Evolutionary conservation across 495 filamentous ascomycete species (phyloP), one percentile per base, ranked within the genome.

Genomic region (Pseudotulostoma volvatum): DNA sequence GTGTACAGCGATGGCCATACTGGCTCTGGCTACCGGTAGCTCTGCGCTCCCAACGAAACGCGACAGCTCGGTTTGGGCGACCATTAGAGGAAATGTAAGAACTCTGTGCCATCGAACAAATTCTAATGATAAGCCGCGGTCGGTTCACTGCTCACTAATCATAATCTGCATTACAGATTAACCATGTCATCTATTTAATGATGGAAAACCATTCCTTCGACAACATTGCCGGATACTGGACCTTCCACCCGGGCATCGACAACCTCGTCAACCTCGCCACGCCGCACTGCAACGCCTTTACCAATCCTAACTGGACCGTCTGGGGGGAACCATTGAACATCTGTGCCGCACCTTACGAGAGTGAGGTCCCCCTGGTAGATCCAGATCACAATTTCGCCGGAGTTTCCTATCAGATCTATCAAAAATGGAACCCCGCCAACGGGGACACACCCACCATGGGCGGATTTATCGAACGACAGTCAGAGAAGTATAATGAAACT

Each of bases 131-230:
- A n/a, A n/a, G n/a, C n/a, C n/a, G n/a, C n/a, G n/a, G n/a, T n/a
- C n/a, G n/a, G n/a, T n/a, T n/a, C n/a, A n/a, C n/a, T n/a, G n/a
- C n/a, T n/a, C n/a, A n/a, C n/a, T n/a, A n/a, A n/a, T n/a, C n/a
- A n/a, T n/a, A n/a, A n/a, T n/a, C n/a, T n/a, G n/a, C n/a, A n/a
- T n/a, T 30, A 13, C 28, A 64, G 52, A 66, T 63, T 46, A 63
- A 63, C 45, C 52, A 67, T 50, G 53, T 64, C 17, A 43, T 66
- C 43, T 63, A 63, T 40, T 45, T 67, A 33, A 63, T 61, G 38
- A 51, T 61, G 40, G 62, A 64, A 41, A 67, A 66, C 36, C 60
- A 62, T 44, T 63, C 59, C 32, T 66, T 63, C 39, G 60, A 66
- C 46, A 64, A 61, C 46, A 60, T 66, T 30, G 59, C 53, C 13